Base-by-base conservation (phyloP, 1,139 yeast species). In the Torulaspora globosa region DNA sequence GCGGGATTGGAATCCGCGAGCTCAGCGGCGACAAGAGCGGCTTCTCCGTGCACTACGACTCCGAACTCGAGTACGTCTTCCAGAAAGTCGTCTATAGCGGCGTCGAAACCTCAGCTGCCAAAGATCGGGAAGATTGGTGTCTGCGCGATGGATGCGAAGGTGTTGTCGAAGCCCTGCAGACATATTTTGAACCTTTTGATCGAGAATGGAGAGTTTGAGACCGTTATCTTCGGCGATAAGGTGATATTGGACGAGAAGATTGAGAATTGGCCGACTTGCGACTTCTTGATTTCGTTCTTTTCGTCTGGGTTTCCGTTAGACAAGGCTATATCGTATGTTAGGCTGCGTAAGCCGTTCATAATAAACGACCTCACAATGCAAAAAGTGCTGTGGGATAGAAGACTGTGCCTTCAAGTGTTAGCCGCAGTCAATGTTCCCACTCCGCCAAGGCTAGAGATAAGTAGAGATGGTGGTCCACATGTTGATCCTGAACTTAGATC, bases 211-310 rank as follows among this genome's bases (percentile, higher is more conserved):
- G 98, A 92, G 67, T 92, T 94, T 66, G 97, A 94, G 65, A 89
- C 97, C 0, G 85, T 94, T 24, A 89, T 92, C 47, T 94, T 94
- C 70, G 98, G 98, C 48, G 99, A 94, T 67, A 94, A 94, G 68
- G 97, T 90, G 16, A 92, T 94, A 41, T 71, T 94, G 46, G 98
- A 94, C 68, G 98, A 94, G 69, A 69, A 82, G 21, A 79, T 92
- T 51, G 97, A 92, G 68, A 88, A 89, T 64, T 92, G 99, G 98
- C 99, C 98, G 27, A 88, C 96, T 34, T 94, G 98, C 70, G 98
- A 94, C 63, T 92, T 88, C 61, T 74, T 94, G 53, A 87, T 92
- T 51, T 83, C 94, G 57, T 92, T 92, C 67, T 92, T 92, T 65
- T 85, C 96, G n/a, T 79, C 81, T 30, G 99, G 99, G 0, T 94